Base-by-base conservation (phyloP, 768 basidiomycete species). In the Suillus americanus region DNA sequence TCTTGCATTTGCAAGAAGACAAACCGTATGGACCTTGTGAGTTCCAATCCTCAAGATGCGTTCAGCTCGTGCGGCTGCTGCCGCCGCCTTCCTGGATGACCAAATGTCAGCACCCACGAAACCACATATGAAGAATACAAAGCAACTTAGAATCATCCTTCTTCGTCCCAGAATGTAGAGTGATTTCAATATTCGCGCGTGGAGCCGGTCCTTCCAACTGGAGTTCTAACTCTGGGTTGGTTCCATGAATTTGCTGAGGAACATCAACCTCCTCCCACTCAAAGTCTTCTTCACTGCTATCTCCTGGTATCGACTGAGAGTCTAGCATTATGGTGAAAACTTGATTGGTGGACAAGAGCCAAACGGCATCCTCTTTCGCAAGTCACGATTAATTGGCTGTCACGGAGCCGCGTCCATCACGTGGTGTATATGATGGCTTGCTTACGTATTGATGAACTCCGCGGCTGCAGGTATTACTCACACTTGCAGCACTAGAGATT, bases 21-120 rank as follows among this genome's bases (percentile, higher is more conserved):
- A 79, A 13, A 96, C 77, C 10, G 94, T 92, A 70, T 99, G 97
- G 16, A 94, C 80, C 77, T 97, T 96, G 79, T 99, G 97, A 62
- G 86, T 88, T 64, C 90, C 85, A 54, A 96, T 85, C 40, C 95
- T 84, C 10, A 88, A 74, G 48, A 89, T 79, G 14, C 95, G 86
- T 71, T 96, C 92, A 16, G 86, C 85, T 65, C 86, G 82, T 40
- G 85, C 75, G 66, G 86, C 69, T 37, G 74, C 74, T 12, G 76
- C 64, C 0, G 68, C 69, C 53, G 76, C 66, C 83, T 83, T 76
- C 75, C 78, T 83, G 81, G 72, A 80, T 85, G 70, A 77, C 80
- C 61, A 37, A 66, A 59, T 64, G 60, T 65, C 59, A 54, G 54
- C 23, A 16, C 14, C 10, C 25, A 20, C 4, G 3, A 6, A n/a